phyloP scores from a whole-genome alignment of 1,284 basidiomycete genomes.

The Tausonia pullulans region DNA sequence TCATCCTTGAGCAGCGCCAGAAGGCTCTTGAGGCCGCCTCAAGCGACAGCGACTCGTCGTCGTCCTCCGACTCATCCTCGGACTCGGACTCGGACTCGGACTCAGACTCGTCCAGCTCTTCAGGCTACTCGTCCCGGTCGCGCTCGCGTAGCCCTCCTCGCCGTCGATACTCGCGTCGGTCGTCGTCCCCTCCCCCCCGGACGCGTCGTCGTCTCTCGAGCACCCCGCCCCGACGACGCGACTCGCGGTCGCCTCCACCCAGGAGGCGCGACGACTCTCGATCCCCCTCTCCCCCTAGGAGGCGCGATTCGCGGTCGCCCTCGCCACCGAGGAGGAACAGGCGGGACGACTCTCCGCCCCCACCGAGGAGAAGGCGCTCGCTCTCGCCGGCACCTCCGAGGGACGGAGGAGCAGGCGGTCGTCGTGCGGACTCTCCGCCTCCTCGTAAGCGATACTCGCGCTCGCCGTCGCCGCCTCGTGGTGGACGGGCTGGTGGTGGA shows the following conservation, averaged over 20 bases:
- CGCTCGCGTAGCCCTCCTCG: conserved; percentile 22
- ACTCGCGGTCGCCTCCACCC: conserved; percentile 7
- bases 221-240: conserved; percentile 4
- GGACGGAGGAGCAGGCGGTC: no score
- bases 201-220: background rate
- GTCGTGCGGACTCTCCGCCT: no score
- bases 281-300: background rate
- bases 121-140: conserved; percentile 32
- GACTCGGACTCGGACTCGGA: conserved; percentile 33
- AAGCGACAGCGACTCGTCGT: conserved; percentile 34
- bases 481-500: background rate
- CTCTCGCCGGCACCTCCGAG: no score
- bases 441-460: no score
- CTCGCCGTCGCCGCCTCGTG: no score
- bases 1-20: conserved; percentile 86
- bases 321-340: conserved; percentile 19
- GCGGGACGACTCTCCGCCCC: conserved; percentile 30
- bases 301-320: conserved; percentile 4
- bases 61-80: conserved; percentile 40
- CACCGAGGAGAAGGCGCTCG: conserved; percentile 22
- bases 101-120: conserved; percentile 29
- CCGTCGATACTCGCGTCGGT: conserved; percentile 16
- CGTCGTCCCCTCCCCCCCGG: conserved; percentile 22
- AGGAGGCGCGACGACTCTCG: no score
- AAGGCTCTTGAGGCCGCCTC: conserved; percentile 58